Percentiles rank a stretch among this genome's conserved stretches.
Evolutionary conservation across 2,329 filamentous ascomycete species (phyloP).

Genomic region (Phialophora tarda): DNA sequence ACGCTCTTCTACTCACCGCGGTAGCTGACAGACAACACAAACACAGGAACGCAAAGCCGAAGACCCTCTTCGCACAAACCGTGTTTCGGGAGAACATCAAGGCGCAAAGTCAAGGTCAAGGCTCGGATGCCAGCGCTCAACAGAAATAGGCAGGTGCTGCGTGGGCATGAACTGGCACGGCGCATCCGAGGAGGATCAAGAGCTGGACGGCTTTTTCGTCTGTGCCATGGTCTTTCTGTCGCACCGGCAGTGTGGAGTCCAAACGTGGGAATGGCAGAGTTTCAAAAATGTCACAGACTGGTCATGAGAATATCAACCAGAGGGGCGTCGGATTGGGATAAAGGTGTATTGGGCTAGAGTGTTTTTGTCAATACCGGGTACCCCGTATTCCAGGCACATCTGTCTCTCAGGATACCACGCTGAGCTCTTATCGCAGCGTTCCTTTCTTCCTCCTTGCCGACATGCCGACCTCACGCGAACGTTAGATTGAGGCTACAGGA

Average conservation of each 20-base stretch:
- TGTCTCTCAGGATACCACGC: background rate
- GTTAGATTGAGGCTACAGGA: background rate
- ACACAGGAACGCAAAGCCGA: slow-evolving; percentile 42
- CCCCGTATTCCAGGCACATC: background rate
- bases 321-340: background rate
- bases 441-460: background rate
- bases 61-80: slow-evolving; percentile 54
- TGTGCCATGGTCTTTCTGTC: background rate
- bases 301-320: background rate
- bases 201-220: background rate
- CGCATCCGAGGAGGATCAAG: background rate
- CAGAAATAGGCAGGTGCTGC: background rate
- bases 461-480: too few species aligned
- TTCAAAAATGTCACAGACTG: background rate
- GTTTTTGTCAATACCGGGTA: background rate
- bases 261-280: background rate
- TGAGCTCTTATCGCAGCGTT: background rate
- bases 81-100: slow-evolving; percentile 48
- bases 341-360: background rate
- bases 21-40: background rate
- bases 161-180: background rate
- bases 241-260: background rate
- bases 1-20: background rate
- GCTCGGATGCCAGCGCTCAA: background rate
- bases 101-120: slow-evolving; percentile 1